Evolutionary conservation across 2,329 filamentous ascomycete genomes (phyloP), one percentile per base, ranked within the genome.

Genomic region (Xylaria sp.): DNA sequence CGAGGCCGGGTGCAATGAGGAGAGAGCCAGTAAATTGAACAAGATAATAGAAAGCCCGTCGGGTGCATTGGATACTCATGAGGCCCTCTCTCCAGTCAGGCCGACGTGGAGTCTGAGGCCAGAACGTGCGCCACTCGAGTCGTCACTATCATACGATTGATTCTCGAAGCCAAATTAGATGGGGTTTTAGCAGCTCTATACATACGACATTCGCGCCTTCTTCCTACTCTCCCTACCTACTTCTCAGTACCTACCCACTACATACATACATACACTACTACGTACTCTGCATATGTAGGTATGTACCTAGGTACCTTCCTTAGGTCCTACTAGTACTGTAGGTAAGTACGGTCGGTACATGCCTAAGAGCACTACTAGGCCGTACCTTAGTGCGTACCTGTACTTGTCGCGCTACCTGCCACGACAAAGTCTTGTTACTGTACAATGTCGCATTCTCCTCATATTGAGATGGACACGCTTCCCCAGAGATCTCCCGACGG

Each of bases 91-190:
- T 43, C 36, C 62, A 62, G 57, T 65, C 48, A 61, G 64, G 64
- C 49, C 33, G 25, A 54, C 64, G 64, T 68, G 70, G 67, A 71
- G 69, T 62, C 10, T 49, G 46, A 31, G 58, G 48, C 33, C 67
- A 51, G 56, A 66, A 61, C 33, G 20, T 56, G 33, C 64, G 64
- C 62, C 49, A 59, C 52, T n/a, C 64, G 64, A 70, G 54, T 65
- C 70, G 69, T 71, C 69, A 69, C 64, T 64, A 62, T 69, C 63
- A 62, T 68, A 63, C 66, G 66, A 68, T 46, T 12, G 52, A n/a
- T 66, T 36, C 36, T 39, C 59, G 28, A 48, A 62, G 39, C 59
- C 20, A n/a, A 46, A 63, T 36, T 36, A 48, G 57, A 56, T 51
- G 49, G 15, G 15, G 28, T 55, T 41, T 36, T 55, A 33, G 48